These are phyloP conservation scores for Angophora floribunda DNA, from an alignment of 345 rosid genomes.

Conservation along the genomic window DNA sequence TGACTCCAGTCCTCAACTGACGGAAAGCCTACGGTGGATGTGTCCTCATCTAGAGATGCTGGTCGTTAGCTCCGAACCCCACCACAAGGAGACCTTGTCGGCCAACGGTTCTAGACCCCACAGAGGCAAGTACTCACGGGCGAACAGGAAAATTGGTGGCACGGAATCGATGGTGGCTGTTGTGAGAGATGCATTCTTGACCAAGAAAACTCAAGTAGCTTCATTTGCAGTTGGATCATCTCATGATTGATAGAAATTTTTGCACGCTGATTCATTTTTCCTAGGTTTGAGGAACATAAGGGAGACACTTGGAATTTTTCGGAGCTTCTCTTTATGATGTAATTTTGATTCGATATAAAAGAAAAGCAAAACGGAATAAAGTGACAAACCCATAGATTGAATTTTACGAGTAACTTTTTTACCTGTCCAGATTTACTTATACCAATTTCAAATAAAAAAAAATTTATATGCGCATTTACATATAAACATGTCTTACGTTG, in stretches of 20 bases:
- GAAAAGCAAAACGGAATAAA: not conserved
- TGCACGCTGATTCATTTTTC: not conserved
- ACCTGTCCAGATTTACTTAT: not conserved
- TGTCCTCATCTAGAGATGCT: not conserved
- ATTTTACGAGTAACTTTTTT: not conserved
- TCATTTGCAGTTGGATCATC: not conserved
- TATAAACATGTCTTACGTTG: not conserved
- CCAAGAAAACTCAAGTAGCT: not conserved
- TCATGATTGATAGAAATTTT: not conserved
- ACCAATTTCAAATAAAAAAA: too few relatives aligned
- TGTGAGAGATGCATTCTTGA: not conserved
- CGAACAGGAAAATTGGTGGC: not conserved
- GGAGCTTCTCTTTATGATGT: not conserved
- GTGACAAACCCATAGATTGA: not conserved
- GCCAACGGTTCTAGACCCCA: rapidly evolving
- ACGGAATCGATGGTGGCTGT: rapidly evolving
- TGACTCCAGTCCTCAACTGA: not conserved
- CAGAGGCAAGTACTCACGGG: not conserved
- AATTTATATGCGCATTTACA: not conserved
- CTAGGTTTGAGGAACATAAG: not conserved
- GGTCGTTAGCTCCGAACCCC: not conserved
- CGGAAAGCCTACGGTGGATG: not conserved
- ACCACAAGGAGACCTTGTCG: rapidly evolving
- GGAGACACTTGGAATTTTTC: not conserved
- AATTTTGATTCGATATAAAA: too few relatives aligned